phyloP scores from a whole-genome alignment of 495 filamentous ascomycete species.

The Monascus purpureus region DNA sequence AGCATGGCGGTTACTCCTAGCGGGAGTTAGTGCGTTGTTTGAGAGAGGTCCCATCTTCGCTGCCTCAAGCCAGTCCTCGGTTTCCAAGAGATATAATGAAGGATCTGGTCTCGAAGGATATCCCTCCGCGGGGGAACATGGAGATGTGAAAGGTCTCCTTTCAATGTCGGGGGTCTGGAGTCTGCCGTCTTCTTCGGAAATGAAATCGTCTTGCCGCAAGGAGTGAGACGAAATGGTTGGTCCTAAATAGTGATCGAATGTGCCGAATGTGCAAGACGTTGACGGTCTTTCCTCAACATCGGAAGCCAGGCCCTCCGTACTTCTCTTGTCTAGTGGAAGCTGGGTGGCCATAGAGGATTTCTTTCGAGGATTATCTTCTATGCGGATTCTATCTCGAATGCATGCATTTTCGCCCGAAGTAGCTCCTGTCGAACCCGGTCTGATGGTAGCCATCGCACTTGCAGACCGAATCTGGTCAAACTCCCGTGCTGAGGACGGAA shows the following conservation, averaged over 20 bases:
- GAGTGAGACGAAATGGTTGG: conserved; percentile 10
- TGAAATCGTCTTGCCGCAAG: conserved; percentile 7
- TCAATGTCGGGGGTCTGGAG: conserved; percentile 5
- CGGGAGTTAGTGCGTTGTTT: too few species aligned
- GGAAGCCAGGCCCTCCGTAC: too few species aligned
- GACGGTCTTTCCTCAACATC: too few species aligned
- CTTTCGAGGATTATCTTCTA: too few species aligned
- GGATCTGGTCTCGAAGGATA: conserved; percentile 3
- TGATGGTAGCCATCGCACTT: conserved; percentile 16
- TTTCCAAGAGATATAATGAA: conserved; percentile 20
- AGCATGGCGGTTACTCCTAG: conserved; percentile 7
- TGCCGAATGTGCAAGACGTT: too few species aligned
- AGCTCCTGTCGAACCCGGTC: too few species aligned
- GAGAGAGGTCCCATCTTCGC: conserved; percentile 14
- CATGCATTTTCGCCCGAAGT: too few species aligned
- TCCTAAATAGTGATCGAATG: too few species aligned
- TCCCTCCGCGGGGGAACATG: conserved; percentile 2
- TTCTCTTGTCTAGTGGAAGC: too few species aligned
- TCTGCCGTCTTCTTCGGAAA: conserved; percentile 10
- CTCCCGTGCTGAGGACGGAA: conserved; percentile 5
- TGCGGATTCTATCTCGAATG: too few species aligned
- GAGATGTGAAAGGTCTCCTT: conserved; percentile 8
- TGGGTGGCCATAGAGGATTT: too few species aligned
- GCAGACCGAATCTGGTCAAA: conserved; percentile 23
- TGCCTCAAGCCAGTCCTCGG: conserved; percentile 32